phyloP scores from a whole-genome alignment of 169 alveolate species.

The Amoebophrya sp. region DNA sequence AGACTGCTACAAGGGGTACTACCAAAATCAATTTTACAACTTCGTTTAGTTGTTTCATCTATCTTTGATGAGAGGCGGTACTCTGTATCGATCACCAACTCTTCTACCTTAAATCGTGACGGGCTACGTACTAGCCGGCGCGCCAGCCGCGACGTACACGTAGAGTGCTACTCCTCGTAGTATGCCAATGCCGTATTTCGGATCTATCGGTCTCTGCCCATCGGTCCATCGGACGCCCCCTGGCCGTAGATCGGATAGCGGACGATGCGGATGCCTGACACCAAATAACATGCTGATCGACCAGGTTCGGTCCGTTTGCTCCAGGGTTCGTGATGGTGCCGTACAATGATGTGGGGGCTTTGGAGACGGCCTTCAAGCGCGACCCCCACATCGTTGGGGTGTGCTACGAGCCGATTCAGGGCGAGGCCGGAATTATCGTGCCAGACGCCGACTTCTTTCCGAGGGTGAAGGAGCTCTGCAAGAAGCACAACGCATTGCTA shows the following conservation, averaged over 20 bases:
- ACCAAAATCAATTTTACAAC: constrained; percentile 2
- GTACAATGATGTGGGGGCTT: constrained; percentile 42
- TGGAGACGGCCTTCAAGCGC: constrained; percentile 40
- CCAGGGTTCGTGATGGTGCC: constrained; percentile 54
- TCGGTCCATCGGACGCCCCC: too few relatives aligned
- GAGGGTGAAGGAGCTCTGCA: constrained; percentile 45
- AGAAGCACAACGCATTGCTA: constrained; percentile 40
- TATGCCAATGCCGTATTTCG: too few relatives aligned
- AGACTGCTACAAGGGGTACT: constrained; percentile 58
- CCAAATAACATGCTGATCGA: too few relatives aligned
- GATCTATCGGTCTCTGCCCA: too few relatives aligned
- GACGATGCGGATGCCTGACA: too few relatives aligned
- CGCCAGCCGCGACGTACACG: too few relatives aligned
- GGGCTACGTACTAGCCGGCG: too few relatives aligned
- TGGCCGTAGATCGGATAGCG: too few relatives aligned
- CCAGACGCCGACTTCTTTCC: constrained; percentile 50
- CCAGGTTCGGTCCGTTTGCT: constrained; percentile 36
- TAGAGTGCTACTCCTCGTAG: too few relatives aligned
- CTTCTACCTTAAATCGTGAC: too few relatives aligned
- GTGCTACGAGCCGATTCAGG: constrained; percentile 77
- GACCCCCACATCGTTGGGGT: constrained; percentile 67
- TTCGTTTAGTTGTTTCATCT: neutral
- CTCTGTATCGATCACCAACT: too few relatives aligned
- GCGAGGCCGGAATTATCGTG: constrained; percentile 81
- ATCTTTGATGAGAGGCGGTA: neutral